Percentiles rank a stretch among this genome's conserved stretches.
Evolutionary conservation across 1,284 basidiomycete genomes (phyloP).

Genomic region (Vanrija sp.): DNA sequence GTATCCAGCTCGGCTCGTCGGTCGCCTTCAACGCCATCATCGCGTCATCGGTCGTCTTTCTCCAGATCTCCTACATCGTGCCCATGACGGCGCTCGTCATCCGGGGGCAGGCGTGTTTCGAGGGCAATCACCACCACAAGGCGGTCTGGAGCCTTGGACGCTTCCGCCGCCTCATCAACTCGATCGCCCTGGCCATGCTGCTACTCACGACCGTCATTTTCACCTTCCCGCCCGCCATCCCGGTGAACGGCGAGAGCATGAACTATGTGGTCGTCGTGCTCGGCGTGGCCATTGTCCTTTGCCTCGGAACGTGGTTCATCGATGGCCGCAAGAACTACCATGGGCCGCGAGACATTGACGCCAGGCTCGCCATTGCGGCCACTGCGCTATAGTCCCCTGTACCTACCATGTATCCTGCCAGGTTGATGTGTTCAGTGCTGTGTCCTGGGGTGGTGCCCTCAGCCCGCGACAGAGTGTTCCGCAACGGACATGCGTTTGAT

Average conservation of each 20-base stretch:
- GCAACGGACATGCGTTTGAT: too few relatives aligned
- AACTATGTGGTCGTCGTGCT: constrained; percentile 49
- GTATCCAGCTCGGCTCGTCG: constrained; percentile 31
- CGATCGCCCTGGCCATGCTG: constrained; percentile 44
- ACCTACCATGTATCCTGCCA: too few relatives aligned
- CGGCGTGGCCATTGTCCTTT: constrained; percentile 34
- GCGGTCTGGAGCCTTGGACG: not conserved
- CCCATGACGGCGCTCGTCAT: constrained; percentile 30
- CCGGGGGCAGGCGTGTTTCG: constrained; percentile 16
- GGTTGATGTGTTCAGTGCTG: too few relatives aligned
- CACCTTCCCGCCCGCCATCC: constrained; percentile 51
- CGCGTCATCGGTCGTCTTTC: constrained; percentile 11
- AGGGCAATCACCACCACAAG: constrained; percentile 3
- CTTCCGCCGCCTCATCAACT: constrained; percentile 34
- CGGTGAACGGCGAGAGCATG: constrained; percentile 46
- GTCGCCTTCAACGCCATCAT: constrained; percentile 28
- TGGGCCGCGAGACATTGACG: constrained; percentile 28
- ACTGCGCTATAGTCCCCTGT: too few relatives aligned
- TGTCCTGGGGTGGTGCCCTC: too few relatives aligned
- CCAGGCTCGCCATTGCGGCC: not conserved
- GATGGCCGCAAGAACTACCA: constrained; percentile 43
- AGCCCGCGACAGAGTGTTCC: too few relatives aligned
- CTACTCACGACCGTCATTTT: constrained; percentile 52
- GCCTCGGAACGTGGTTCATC: constrained; percentile 41
- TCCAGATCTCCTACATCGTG: constrained; percentile 35